phyloP scores from a whole-genome alignment of 306 rosid genomes.

The Cucurbita moschata region DNA sequence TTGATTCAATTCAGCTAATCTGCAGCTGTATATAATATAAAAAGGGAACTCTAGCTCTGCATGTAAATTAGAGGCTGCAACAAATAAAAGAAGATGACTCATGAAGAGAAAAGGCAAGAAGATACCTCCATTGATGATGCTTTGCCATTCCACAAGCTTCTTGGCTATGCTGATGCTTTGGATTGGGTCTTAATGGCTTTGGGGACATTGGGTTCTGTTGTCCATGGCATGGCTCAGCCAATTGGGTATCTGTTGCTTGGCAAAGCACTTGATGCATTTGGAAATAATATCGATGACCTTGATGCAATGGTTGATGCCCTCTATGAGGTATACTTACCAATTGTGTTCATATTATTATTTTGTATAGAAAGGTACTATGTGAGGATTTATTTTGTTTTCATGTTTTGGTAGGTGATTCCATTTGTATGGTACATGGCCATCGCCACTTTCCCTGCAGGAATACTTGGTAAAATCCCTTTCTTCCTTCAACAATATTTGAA shows the following conservation, averaged over 20 bases:
- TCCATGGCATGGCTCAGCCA: constrained; percentile 88
- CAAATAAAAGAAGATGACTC: neutral
- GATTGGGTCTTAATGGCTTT: constrained; percentile 67
- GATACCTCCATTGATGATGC: neutral
- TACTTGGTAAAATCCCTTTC: constrained; percentile 37
- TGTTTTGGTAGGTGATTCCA: constrained; percentile 46
- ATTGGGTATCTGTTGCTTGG: constrained; percentile 68
- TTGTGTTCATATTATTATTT: neutral
- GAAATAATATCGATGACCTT: constrained; percentile 29
- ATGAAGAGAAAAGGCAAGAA: constrained; percentile 16
- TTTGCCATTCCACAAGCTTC: constrained; percentile 33
- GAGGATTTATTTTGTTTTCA: neutral
- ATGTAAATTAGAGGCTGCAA: neutral
- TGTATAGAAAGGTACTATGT: no score
- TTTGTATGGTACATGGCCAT: constrained; percentile 93
- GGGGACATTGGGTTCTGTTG: constrained; percentile 51
- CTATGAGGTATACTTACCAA: constrained; percentile 22
- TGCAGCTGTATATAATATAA: neutral
- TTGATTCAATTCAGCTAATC: neutral
- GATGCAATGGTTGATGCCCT: constrained; percentile 66
- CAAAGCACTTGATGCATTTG: constrained; percentile 65
- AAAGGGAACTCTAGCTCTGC: neutral
- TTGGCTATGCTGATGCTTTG: constrained; percentile 51
- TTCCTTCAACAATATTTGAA: neutral
- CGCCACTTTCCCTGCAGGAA: constrained; percentile 85